Conservation (phyloP, 1,284 basidiomycete genomes). For the Puccinia triticina region DNA sequence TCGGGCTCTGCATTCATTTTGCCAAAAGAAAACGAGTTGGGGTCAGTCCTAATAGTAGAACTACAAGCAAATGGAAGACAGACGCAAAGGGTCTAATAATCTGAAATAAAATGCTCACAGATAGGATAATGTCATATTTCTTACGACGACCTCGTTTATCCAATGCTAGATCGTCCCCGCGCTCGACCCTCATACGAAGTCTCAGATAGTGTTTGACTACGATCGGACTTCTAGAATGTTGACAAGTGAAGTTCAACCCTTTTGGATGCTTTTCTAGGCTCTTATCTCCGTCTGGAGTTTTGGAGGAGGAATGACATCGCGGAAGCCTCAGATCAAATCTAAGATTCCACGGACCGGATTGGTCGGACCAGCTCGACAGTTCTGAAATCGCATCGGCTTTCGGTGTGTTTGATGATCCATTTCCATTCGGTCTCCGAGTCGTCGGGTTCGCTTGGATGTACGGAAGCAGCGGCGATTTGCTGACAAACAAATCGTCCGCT, state of each 20-base stretch:
- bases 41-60: not conserved
- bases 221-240: slow-evolving; percentile 26
- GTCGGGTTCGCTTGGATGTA: not conserved
- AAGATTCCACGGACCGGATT: slow-evolving; percentile 24
- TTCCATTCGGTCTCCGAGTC: not conserved
- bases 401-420: not conserved
- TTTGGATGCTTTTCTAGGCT: not conserved
- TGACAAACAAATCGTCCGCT: not conserved
- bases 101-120: not conserved
- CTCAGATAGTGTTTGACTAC: slow-evolving; percentile 26
- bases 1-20: slow-evolving; percentile 9
- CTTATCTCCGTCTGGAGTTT: not conserved
- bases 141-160: slow-evolving; percentile 24
- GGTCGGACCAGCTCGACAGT: slow-evolving; percentile 5
- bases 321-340: slow-evolving; percentile 23
- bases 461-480: slow-evolving; percentile 15
- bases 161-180: slow-evolving; percentile 14
- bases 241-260: slow-evolving; percentile 15
- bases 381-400: slow-evolving; percentile 1
- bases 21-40: not conserved
- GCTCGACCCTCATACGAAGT: slow-evolving; percentile 27
- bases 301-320: slow-evolving; percentile 6
- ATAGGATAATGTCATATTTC: slow-evolving; percentile 22
- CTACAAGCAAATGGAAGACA: not conserved
- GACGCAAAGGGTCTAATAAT: not conserved